These are phyloP conservation scores for Pseudocohnilembus persalinus DNA, from an alignment of 169 alveolate genomes.

Conservation along the genomic window DNA sequence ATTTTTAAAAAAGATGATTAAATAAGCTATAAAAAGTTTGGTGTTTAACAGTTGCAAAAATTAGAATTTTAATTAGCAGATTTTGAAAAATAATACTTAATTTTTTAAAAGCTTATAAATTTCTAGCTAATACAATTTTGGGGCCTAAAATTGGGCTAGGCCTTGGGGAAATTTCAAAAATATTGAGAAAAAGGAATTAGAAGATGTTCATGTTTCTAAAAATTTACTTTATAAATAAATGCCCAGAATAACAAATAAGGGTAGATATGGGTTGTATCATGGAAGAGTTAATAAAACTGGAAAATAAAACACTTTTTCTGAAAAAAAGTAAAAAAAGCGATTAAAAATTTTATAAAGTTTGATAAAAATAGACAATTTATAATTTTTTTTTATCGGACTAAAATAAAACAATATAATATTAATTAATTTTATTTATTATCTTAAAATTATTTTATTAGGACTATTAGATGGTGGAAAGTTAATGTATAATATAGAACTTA, in stretches of 20 bases:
- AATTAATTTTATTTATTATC: neutral
- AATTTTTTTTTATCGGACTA: neutral
- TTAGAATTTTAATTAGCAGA: too few species aligned
- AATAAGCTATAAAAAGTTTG: too few species aligned
- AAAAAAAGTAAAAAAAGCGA: constrained; percentile 34
- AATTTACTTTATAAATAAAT: constrained; percentile 15
- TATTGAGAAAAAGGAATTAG: neutral
- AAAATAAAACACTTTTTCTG: constrained; percentile 45
- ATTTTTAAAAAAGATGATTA: too few species aligned
- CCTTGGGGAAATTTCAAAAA: neutral
- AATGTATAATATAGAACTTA: constrained; percentile 28
- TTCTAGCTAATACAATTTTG: neutral
- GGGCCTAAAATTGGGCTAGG: neutral
- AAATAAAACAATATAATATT: too few species aligned
- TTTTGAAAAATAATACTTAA: too few species aligned
- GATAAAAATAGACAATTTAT: too few species aligned
- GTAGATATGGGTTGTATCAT: constrained; percentile 49
- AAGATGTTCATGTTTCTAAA: constrained; percentile 10
- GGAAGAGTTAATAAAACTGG: constrained; percentile 42
- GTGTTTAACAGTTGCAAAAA: too few species aligned
- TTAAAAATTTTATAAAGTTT: too few species aligned
- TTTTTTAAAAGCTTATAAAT: too few species aligned
- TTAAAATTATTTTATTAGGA: constrained; percentile 14
- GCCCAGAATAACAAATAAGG: constrained; percentile 32
- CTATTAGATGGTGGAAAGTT: constrained; percentile 43